These are phyloP conservation scores for Aspergillus pseudoterreus DNA, from an alignment of 2,329 filamentous ascomycete genomes.

Conservation along the genomic window DNA sequence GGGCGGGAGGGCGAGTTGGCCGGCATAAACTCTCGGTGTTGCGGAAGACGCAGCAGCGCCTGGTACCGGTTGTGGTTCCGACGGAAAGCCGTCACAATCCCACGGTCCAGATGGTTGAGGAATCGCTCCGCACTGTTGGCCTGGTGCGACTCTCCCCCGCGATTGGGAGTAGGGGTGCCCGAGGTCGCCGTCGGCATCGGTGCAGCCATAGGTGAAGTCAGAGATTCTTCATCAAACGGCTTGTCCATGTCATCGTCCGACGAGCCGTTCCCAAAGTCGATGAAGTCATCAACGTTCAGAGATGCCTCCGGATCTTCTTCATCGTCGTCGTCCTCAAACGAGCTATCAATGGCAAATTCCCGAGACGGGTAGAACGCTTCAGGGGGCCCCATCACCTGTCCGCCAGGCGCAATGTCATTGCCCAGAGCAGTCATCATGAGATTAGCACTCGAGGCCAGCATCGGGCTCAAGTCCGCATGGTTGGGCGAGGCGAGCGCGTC, in stretches of 20 bases:
- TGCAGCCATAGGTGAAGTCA: slow-evolving; percentile 44
- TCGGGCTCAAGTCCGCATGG: slow-evolving; percentile 45
- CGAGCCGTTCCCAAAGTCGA: slow-evolving; percentile 60
- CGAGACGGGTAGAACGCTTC: slow-evolving; percentile 73
- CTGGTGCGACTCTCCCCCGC: slow-evolving; percentile 26
- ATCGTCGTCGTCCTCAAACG: slow-evolving; percentile 59
- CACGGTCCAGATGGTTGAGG: slow-evolving; percentile 65
- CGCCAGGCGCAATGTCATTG: slow-evolving; percentile 47
- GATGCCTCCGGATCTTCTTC: slow-evolving; percentile 64
- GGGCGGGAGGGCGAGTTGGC: slow-evolving; percentile 41
- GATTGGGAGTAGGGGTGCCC: slow-evolving; percentile 35
- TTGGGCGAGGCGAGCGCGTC: slow-evolving; percentile 40
- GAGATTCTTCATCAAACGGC: slow-evolving; percentile 43
- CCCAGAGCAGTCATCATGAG: slow-evolving; percentile 74
- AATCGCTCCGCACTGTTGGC: slow-evolving; percentile 47
- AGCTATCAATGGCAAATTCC: slow-evolving; percentile 54
- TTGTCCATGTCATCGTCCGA: slow-evolving; percentile 60
- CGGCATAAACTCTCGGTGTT: slow-evolving; percentile 44
- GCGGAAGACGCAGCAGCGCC: slow-evolving; percentile 46
- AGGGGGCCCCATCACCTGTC: slow-evolving; percentile 66
- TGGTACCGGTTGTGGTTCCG: slow-evolving; percentile 52
- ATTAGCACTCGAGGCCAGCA: slow-evolving; percentile 65
- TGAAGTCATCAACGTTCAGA: slow-evolving; percentile 66
- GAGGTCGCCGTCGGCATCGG: slow-evolving; percentile 12
- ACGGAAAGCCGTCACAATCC: slow-evolving; percentile 75